Evolutionary conservation across 106 monocot species (phyloP), one percentile per base, ranked within the genome.

Genomic region (Dioscorea alata): DNA sequence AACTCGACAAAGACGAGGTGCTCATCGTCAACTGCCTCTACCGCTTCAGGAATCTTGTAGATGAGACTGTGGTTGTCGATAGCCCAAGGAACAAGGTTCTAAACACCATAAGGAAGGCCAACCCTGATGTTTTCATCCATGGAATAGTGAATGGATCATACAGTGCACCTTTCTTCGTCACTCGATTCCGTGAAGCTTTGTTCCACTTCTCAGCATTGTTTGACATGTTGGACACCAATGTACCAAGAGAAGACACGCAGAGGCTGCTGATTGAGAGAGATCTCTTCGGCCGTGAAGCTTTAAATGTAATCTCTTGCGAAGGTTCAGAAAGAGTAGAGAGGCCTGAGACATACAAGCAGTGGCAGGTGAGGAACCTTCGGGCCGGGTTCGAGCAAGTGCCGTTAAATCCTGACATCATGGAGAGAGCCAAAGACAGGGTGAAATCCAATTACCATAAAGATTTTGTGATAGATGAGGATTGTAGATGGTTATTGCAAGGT

Each of bases 261-360:
- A 83, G 94, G 64, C 25, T 81, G 60, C 65, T 95, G 51, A 76
- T 91, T 8, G 94, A 95, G 68, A 83, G 78, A 61, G 88, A 86
- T 54, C 59, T 88, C 12, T 85, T 95, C 22, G 88, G 85, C 0
- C 56, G 73, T 2, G 82, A 81, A 6, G 87, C 87, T 18, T 62
- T 95, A 49, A 95, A 95, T 59, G 83, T 88, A 31, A 81, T 95
- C 63, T 83, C 94, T 2, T 95, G 94, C 10, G 94, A 95, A 73
- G 91, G 90, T 2, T 72, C 83, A 3, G 83, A 91, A 54, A 83
- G 91, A 60, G 86, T 86, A 8, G 90, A 95, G 69, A 78, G 94
- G 74, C 94, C 94, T 0, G 94, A 95, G 73, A 91, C 83, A 8
- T 91, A 85, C 81, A 88, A 88, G 77, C 90, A 91, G 65, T 95